Evolutionary conservation across 306 rosid genomes (phyloP).

Genomic region (Vigna radiata): DNA sequence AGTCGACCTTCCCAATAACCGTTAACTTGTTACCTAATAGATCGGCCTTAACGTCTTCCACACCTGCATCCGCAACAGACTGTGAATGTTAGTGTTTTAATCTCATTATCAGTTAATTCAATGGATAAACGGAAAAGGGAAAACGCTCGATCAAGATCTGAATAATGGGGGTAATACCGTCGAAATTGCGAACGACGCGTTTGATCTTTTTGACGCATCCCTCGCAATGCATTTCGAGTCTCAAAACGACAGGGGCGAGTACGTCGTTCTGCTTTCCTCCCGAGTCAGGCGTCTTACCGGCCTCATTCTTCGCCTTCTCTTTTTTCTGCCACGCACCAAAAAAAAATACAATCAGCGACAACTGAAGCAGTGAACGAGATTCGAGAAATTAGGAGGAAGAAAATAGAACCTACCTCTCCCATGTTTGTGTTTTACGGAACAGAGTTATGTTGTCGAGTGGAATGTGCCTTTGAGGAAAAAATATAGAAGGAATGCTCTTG

Average conservation of each 20-base stretch:
- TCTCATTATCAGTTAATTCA: not conserved
- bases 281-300: constrained; percentile 60
- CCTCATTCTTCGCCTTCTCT: constrained; percentile 53
- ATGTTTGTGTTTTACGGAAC: constrained; percentile 26
- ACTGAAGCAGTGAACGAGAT: not conserved
- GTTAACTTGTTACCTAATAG: constrained; percentile 60
- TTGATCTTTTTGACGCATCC: constrained; percentile 82
- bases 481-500: constrained; percentile 22
- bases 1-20: constrained; percentile 71
- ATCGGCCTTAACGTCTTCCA: constrained; percentile 69
- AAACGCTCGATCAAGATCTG: not conserved
- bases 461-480: constrained; percentile 19
- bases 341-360: not conserved
- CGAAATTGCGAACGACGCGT: constrained; percentile 57
- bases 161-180: constrained; percentile 48
- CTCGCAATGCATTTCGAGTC: constrained; percentile 84
- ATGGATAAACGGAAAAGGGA: not conserved
- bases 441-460: constrained; percentile 35
- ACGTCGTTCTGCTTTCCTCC: constrained; percentile 61
- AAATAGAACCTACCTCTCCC: constrained; percentile 68
- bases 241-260: constrained; percentile 55
- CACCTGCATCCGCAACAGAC: constrained; percentile 55
- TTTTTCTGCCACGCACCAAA: constrained; percentile 49
- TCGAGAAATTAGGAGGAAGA: not conserved
- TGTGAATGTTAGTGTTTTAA: not conserved